These are phyloP conservation scores for Fagus sylvatica DNA, from an alignment of 306 rosid species.

Conservation along the genomic window DNA sequence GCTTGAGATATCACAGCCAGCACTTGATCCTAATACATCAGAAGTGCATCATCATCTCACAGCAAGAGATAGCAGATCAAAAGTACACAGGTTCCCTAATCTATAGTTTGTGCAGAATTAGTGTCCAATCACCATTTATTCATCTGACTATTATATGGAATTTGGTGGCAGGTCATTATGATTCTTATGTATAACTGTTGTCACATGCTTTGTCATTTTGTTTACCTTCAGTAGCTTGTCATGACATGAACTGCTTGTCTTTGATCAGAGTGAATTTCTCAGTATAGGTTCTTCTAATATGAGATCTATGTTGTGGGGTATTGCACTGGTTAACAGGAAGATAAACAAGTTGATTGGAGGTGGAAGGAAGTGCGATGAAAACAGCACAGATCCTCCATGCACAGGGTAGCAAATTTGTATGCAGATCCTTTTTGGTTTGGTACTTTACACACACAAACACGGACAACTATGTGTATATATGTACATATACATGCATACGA, in stretches of 20 bases:
- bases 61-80: constrained; percentile 13
- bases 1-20: constrained; percentile 40
- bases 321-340: constrained; percentile 17
- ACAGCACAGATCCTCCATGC: constrained; percentile 29
- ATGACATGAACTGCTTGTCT: background rate
- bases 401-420: constrained; percentile 24
- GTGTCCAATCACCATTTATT: background rate
- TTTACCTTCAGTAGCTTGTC: background rate
- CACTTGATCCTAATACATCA: constrained; percentile 25
- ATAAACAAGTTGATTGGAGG: constrained; percentile 14
- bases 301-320: background rate
- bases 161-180: background rate
- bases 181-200: background rate
- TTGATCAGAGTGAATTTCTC: background rate
- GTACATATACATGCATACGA: background rate
- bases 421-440: background rate
- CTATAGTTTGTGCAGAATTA: background rate
- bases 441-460: background rate
- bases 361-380: constrained; percentile 21
- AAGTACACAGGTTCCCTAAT: constrained; percentile 19
- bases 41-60: constrained; percentile 29
- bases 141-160: background rate
- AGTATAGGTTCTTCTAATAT: background rate
- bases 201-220: background rate
- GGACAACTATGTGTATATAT: background rate